Evolutionary conservation across 495 filamentous ascomycete genomes (phyloP).

Genomic region (Cenococcum geophilum): DNA sequence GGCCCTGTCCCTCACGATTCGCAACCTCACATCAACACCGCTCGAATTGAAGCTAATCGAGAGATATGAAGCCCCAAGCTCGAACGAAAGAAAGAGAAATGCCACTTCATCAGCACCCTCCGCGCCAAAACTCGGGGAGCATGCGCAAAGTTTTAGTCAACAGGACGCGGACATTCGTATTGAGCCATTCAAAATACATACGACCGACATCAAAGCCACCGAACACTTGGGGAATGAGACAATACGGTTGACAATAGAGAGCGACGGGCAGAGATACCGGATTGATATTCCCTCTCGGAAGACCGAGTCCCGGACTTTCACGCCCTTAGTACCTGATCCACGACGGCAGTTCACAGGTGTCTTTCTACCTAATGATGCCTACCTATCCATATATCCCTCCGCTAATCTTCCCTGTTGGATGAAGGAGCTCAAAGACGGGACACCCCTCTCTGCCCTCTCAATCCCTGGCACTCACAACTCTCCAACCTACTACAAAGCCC

Average conservation of each 20-base stretch:
- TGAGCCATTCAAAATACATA: slow-evolving; percentile 51
- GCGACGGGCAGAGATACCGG: slow-evolving; percentile 53
- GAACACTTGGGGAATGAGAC: slow-evolving; percentile 47
- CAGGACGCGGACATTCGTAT: slow-evolving; percentile 52
- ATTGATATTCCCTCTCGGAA: slow-evolving; percentile 56
- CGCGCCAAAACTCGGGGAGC: slow-evolving; percentile 42
- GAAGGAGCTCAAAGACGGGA: slow-evolving; percentile 58
- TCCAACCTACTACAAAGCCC: slow-evolving; percentile 71
- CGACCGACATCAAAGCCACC: slow-evolving; percentile 49
- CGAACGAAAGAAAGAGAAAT: slow-evolving; percentile 32
- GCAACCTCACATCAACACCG: slow-evolving; percentile 73
- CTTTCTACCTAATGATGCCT: slow-evolving; percentile 56
- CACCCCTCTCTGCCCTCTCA: slow-evolving; percentile 69
- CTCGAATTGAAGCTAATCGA: slow-evolving; percentile 70
- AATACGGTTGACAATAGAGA: slow-evolving; percentile 58
- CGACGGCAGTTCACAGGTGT: slow-evolving; percentile 62
- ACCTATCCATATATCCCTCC: slow-evolving; percentile 72
- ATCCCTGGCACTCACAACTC: slow-evolving; percentile 97
- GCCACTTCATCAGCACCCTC: slow-evolving; percentile 38
- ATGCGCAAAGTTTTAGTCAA: slow-evolving; percentile 50
- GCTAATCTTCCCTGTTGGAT: slow-evolving; percentile 75
- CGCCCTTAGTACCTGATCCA: slow-evolving; percentile 50
- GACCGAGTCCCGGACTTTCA: slow-evolving; percentile 51
- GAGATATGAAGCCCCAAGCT: slow-evolving; percentile 51
- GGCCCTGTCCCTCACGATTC: slow-evolving; percentile 56